Base-by-base conservation (phyloP, 495 filamentous ascomycete genomes). In the Annulohypoxylon maeteangense region DNA sequence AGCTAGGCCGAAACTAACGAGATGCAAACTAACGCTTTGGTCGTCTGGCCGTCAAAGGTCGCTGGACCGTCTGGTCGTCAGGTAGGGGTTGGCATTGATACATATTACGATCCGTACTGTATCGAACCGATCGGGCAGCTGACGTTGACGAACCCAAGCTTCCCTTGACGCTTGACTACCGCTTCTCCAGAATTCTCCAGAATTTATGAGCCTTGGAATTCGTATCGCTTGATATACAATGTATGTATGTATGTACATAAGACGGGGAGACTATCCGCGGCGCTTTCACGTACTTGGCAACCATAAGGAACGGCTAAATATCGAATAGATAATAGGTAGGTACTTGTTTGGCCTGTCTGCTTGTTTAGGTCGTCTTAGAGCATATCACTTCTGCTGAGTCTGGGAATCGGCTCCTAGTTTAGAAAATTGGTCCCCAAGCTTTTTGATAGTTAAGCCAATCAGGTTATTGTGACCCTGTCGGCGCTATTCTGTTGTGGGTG, bases 1-100 rank as follows among this genome's bases (percentile, higher is more conserved):
- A 65, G 56, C 61, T 65, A 67, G 70, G 60, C 31, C 62, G 23
- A 59, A 67, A 66, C 62, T 66, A 71, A 71, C 51, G 57, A 66
- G 23, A 66, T 58, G 42, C 45, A 68, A 60, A 56, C 65, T 68
- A 59, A 63, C 59, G 69, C 60, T 59, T 67, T 65, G 63, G 45
- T 65, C 58, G 32, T 36, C 32, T n/a, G n/a, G n/a, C n/a, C n/a
- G n/a, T n/a, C n/a, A n/a, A n/a, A n/a, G n/a, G n/a, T n/a, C n/a
- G n/a, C n/a, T n/a, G n/a, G n/a, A n/a, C n/a, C n/a, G n/a, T n/a
- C 62, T 64, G 62, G 44, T 64, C 65, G 38, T 40, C 32, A 40
- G 40, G 54, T 56, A 56, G 45, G 61, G 60, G 62, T 22, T 40
- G 18, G 51, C 32, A 34, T 32, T 47, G 53, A 38, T 48, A 44